Evolutionary conservation across 441 rosid genomes (phyloP).

Genomic region (Aleurites moluccanus): DNA sequence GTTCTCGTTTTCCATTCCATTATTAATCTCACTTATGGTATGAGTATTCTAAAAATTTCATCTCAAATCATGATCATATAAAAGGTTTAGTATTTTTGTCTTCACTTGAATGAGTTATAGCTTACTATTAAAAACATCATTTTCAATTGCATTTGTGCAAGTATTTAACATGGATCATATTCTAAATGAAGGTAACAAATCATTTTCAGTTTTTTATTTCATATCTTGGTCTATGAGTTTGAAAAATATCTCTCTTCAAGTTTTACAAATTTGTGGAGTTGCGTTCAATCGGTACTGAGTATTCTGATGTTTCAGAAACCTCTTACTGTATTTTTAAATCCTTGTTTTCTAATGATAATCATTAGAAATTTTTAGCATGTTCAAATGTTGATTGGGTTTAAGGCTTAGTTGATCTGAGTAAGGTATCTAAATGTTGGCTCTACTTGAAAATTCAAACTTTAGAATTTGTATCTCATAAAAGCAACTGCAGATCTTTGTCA

Average conservation of each 20-base stretch:
- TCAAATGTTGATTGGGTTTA: background rate
- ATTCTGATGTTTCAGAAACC: background rate
- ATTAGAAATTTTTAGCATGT: background rate
- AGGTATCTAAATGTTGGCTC: background rate
- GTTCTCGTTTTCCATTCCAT: background rate
- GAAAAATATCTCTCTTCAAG: background rate
- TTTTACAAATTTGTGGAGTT: background rate
- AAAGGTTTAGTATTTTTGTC: background rate
- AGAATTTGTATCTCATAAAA: background rate
- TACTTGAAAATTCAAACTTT: background rate
- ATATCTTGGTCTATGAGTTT: background rate
- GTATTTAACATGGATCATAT: background rate
- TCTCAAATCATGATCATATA: background rate
- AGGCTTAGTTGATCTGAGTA: background rate
- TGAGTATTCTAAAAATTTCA: background rate
- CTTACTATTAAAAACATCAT: slow-evolving; percentile 7
- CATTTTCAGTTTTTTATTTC: background rate
- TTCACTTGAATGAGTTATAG: slow-evolving; percentile 1
- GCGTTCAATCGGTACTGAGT: background rate
- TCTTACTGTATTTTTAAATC: background rate
- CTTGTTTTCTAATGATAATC: background rate
- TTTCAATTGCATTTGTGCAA: background rate
- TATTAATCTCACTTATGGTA: background rate
- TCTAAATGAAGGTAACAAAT: slow-evolving; percentile 2
- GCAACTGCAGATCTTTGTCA: background rate